Evolutionary conservation across 2,329 filamentous ascomycete genomes (phyloP).

Genomic region (Tothia fuscella): DNA sequence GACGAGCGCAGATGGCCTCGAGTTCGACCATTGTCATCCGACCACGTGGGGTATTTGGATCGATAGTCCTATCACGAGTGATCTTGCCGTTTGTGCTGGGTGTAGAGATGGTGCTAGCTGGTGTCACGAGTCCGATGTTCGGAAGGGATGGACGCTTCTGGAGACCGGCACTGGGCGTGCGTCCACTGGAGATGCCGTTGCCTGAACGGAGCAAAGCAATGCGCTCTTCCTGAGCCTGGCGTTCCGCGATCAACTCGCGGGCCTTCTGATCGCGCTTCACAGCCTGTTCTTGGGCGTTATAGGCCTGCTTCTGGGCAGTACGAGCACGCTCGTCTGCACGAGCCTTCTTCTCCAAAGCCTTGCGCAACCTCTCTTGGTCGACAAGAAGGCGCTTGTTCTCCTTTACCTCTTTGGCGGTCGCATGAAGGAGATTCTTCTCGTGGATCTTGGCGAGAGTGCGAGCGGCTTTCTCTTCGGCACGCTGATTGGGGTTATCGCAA

Average conservation of each 20-base stretch:
- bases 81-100: background rate
- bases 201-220: background rate
- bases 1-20: background rate
- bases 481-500: constrained; percentile 28
- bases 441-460: constrained; percentile 15
- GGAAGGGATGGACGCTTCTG: too few species aligned
- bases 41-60: constrained; percentile 1
- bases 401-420: background rate
- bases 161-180: too few species aligned
- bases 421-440: constrained; percentile 1
- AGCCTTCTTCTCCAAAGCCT: constrained; percentile 1
- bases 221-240: background rate
- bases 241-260: background rate
- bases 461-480: constrained; percentile 21
- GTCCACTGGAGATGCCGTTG: too few species aligned
- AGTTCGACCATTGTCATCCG: background rate
- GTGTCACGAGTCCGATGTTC: too few species aligned
- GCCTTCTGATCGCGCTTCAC: constrained; percentile 1
- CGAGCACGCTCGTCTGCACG: constrained; percentile 4
- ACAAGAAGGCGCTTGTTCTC: constrained; percentile 1
- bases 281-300: background rate
- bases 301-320: constrained; percentile 3
- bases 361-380: background rate
- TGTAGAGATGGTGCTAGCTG: background rate
- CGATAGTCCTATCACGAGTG: background rate